A percentile compares a stretch with the other conserved stretches of the same genome.
These are phyloP conservation scores for Cryptococcus amylolentus DNA, from an alignment of 1,284 basidiomycete species.

Conservation along the genomic window DNA sequence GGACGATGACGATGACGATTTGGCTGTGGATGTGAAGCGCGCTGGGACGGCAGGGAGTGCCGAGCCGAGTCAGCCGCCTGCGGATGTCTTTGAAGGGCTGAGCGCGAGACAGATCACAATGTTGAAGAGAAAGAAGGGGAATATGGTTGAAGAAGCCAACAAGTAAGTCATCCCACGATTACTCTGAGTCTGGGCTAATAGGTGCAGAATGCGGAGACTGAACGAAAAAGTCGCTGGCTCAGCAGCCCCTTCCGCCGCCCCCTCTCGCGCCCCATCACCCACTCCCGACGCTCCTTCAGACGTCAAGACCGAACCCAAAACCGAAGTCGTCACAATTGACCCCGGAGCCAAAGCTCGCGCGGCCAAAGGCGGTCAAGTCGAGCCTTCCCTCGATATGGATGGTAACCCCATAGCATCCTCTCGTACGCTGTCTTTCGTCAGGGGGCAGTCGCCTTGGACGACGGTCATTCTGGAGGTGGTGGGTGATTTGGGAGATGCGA, in stretches of 20 bases:
- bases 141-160: conserved; percentile 44
- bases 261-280: conserved; percentile 27
- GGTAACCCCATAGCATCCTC: conserved; percentile 23
- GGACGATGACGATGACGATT: conserved; percentile 35
- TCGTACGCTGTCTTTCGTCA: conserved; percentile 36
- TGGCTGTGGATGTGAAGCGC: conserved; percentile 25
- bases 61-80: conserved; percentile 16
- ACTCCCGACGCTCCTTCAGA: neutral
- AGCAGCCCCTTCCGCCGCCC: conserved; percentile 7
- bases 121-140: conserved; percentile 50
- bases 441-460: conserved; percentile 83
- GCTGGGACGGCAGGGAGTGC: conserved; percentile 5
- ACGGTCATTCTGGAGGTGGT: conserved; percentile 77
- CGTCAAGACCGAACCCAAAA: conserved; percentile 13
- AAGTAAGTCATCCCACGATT: conserved; percentile 28
- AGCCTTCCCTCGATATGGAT: conserved; percentile 33
- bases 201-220: conserved; percentile 32
- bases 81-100: conserved; percentile 46
- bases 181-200: neutral
- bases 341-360: conserved; percentile 46
- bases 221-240: conserved; percentile 29
- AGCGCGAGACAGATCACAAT: conserved; percentile 49
- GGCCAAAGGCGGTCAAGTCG: conserved; percentile 34
- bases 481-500: conserved; percentile 75
- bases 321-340: conserved; percentile 41